A percentile compares a stretch with the other conserved stretches of the same genome.
These are phyloP conservation scores for Anthracocystis walkeri DNA, from an alignment of 1,284 basidiomycete species.

Conservation along the genomic window DNA sequence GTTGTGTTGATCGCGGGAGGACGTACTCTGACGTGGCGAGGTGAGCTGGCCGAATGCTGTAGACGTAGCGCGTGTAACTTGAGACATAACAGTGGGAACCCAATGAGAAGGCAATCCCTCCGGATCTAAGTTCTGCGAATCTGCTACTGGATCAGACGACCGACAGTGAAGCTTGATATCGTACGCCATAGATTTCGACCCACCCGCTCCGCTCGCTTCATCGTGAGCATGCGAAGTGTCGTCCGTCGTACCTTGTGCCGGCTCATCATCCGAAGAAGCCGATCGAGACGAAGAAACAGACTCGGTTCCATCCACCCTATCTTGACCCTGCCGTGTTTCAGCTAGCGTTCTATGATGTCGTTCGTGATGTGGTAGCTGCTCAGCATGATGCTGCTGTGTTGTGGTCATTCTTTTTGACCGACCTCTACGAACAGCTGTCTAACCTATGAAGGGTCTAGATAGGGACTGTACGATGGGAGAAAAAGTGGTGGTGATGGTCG, in stretches of 20 bases:
- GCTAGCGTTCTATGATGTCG: constrained; percentile 24
- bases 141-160: constrained; percentile 28
- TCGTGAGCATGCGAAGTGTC: constrained; percentile 2
- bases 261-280: constrained; percentile 7
- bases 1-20: neutral
- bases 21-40: constrained; percentile 10
- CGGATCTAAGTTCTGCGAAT: constrained; percentile 19
- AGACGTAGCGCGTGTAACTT: constrained; percentile 33
- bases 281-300: constrained; percentile 27
- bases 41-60: constrained; percentile 23
- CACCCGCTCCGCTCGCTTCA: constrained; percentile 5
- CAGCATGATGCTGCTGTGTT: constrained; percentile 10
- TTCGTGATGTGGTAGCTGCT: constrained; percentile 7
- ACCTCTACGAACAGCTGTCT: neutral
- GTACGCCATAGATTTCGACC: constrained; percentile 10
- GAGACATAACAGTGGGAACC: constrained; percentile 32
- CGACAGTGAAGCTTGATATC: constrained; percentile 25
- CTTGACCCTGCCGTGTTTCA: constrained; percentile 13
- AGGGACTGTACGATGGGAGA: neutral
- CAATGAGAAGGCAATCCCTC: constrained; percentile 38
- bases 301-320: constrained; percentile 14
- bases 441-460: neutral
- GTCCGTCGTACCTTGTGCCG: neutral
- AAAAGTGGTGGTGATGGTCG: neutral
- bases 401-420: constrained; percentile 6